These are phyloP conservation scores for Paecilomyces sp. DNA, from an alignment of 2,329 filamentous ascomycete genomes.

Conservation along the genomic window DNA sequence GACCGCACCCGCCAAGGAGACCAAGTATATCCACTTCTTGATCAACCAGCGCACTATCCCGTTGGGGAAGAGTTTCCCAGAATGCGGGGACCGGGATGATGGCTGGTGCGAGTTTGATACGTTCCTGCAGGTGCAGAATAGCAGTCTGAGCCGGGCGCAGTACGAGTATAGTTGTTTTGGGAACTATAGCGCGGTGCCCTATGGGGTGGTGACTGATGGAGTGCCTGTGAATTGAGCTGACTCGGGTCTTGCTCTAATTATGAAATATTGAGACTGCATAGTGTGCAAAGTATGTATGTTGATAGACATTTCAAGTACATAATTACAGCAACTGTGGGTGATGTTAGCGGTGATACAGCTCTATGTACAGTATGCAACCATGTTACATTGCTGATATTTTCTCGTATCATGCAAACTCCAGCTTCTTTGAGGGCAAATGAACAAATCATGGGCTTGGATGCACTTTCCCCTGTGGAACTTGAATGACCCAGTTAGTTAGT, in stretches of 20 bases:
- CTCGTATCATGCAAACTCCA: too few relatives aligned
- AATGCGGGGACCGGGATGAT: slow-evolving; percentile 60
- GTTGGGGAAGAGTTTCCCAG: slow-evolving; percentile 57
- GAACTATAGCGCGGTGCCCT: slow-evolving; percentile 15
- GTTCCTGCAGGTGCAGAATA: slow-evolving; percentile 57
- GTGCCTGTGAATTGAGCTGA: slow-evolving; percentile 8
- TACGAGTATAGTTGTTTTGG: slow-evolving; percentile 63
- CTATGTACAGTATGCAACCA: too few relatives aligned
- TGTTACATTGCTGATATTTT: too few relatives aligned
- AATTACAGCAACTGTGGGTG: too few relatives aligned
- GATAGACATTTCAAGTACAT: too few relatives aligned
- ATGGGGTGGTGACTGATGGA: slow-evolving; percentile 19
- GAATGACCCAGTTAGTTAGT: too few relatives aligned
- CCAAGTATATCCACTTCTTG: slow-evolving; percentile 66
- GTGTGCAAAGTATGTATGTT: too few relatives aligned
- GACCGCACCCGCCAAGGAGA: slow-evolving; percentile 49
- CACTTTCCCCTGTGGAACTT: not conserved
- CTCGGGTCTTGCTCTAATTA: not conserved
- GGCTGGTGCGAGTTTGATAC: slow-evolving; percentile 70
- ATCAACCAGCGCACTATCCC: slow-evolving; percentile 69
- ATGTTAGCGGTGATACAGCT: too few relatives aligned
- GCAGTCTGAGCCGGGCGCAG: slow-evolving; percentile 50
- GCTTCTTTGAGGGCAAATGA: too few relatives aligned
- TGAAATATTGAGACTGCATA: too few relatives aligned
- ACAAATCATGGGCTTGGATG: not conserved